Percentiles rank a stretch among this genome's conserved stretches.
Evolutionary conservation across 345 rosid species (phyloP).

Genomic region (Leavenworthia alabamica): DNA sequence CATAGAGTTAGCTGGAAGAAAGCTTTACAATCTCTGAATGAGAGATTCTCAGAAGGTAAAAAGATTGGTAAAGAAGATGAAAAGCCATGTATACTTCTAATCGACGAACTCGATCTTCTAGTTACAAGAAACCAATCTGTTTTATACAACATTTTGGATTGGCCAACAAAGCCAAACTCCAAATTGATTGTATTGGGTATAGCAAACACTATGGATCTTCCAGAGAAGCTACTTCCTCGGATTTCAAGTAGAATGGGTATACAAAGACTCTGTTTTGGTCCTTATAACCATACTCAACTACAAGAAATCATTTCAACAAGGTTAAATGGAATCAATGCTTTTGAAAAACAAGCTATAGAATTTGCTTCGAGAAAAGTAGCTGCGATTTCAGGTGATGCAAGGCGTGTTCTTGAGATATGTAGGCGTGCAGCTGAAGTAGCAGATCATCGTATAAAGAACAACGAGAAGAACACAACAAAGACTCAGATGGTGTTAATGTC

Average conservation of each 20-base stretch:
- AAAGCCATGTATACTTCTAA: slow-evolving; percentile 80
- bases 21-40: slow-evolving; percentile 73
- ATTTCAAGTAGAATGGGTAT: slow-evolving; percentile 96
- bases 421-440: slow-evolving; percentile 95
- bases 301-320: slow-evolving; percentile 91
- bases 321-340: slow-evolving; percentile 67
- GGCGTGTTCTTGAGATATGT: slow-evolving; percentile 94
- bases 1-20: slow-evolving; percentile 89
- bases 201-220: slow-evolving; percentile 99
- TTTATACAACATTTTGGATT: slow-evolving; percentile 82
- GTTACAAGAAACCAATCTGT: slow-evolving; percentile 96
- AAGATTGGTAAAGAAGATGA: slow-evolving; percentile 51
- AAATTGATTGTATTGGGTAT: slow-evolving; percentile 84
- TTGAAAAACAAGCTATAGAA: slow-evolving; percentile 89
- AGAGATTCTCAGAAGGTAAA: slow-evolving; percentile 69
- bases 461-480: slow-evolving; percentile 41
- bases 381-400: slow-evolving; percentile 95
- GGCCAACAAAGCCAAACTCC: slow-evolving; percentile 90
- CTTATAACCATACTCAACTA: slow-evolving; percentile 83
- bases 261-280: slow-evolving; percentile 94
- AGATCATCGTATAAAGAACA: slow-evolving; percentile 54
- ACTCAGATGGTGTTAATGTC: slow-evolving; percentile 60
- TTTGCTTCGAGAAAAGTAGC: slow-evolving; percentile 98
- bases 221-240: slow-evolving; percentile 95
- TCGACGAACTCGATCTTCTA: slow-evolving; percentile 94